Evolutionary conservation across 2,329 filamentous ascomycete species (phyloP).

Genomic region (Botrytis fabae): DNA sequence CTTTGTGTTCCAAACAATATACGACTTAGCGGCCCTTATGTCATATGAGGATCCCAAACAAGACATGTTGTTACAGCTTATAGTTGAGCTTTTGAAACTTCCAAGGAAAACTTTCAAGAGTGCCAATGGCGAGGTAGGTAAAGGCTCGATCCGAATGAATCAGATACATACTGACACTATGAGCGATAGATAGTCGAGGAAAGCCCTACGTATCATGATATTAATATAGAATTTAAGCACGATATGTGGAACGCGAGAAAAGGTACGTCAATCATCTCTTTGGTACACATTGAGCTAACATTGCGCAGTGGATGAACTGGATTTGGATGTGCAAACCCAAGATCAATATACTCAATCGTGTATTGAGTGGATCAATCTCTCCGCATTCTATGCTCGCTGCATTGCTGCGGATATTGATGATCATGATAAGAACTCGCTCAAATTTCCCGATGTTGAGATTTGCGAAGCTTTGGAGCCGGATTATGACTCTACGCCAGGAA

Average conservation of each 20-base stretch:
- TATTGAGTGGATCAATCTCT: slow-evolving; percentile 9
- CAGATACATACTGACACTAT: background rate
- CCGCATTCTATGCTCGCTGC: background rate
- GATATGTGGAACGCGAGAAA: slow-evolving; percentile 2
- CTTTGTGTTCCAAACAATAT: background rate
- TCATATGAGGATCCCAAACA: background rate
- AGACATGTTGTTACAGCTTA: background rate
- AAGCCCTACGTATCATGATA: background rate
- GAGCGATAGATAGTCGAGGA: background rate
- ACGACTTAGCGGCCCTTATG: background rate
- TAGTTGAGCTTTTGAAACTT: background rate
- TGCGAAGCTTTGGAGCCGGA: background rate
- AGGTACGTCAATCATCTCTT: background rate
- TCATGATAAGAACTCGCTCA: background rate
- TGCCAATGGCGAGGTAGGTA: background rate
- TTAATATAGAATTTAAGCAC: background rate
- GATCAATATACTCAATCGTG: background rate
- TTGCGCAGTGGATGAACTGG: background rate
- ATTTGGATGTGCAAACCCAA: background rate
- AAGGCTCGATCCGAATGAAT: background rate
- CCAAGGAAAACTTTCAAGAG: background rate
- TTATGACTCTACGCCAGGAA: background rate
- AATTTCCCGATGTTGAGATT: background rate
- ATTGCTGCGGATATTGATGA: background rate
- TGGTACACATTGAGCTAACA: background rate